These are phyloP conservation scores for Chloranthus sessilifolius DNA, from an alignment of 164 flowering plant species.

Conservation along the genomic window DNA sequence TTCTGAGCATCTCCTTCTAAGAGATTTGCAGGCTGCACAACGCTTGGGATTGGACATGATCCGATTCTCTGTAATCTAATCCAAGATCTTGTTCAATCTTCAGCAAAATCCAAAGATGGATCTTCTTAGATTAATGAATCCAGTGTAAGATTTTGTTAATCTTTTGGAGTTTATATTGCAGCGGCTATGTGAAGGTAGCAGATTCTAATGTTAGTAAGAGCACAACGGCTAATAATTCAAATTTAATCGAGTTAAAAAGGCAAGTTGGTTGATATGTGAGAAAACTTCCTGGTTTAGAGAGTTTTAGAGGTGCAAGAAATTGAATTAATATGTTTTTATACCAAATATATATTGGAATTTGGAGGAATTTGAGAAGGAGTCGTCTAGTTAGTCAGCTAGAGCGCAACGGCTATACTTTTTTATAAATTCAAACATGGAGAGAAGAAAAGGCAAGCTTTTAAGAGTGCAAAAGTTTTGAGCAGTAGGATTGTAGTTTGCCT, in stretches of 20 bases:
- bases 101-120: background rate
- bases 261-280: background rate
- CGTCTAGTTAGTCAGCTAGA: too few species aligned
- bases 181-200: background rate
- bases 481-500: too few species aligned
- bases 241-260: constrained; percentile 4
- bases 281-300: constrained; percentile 5
- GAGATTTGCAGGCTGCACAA: constrained; percentile 30
- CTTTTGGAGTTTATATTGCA: background rate
- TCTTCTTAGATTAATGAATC: constrained; percentile 1
- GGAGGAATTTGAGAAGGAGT: too few species aligned
- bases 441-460: too few species aligned
- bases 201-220: constrained; percentile 5
- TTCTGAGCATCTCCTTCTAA: constrained; percentile 23
- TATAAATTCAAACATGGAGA: too few species aligned
- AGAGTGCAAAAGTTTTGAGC: too few species aligned
- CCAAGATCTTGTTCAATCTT: constrained; percentile 12
- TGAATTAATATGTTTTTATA: too few species aligned
- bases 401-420: too few species aligned
- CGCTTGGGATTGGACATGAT: constrained; percentile 17
- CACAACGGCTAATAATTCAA: constrained; percentile 19
- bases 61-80: constrained; percentile 3
- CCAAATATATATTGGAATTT: too few species aligned
- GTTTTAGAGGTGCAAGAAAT: too few species aligned
- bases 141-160: background rate